phyloP scores from a whole-genome alignment of 139 green algal genomes.

The Chlamydomonas sp. region DNA sequence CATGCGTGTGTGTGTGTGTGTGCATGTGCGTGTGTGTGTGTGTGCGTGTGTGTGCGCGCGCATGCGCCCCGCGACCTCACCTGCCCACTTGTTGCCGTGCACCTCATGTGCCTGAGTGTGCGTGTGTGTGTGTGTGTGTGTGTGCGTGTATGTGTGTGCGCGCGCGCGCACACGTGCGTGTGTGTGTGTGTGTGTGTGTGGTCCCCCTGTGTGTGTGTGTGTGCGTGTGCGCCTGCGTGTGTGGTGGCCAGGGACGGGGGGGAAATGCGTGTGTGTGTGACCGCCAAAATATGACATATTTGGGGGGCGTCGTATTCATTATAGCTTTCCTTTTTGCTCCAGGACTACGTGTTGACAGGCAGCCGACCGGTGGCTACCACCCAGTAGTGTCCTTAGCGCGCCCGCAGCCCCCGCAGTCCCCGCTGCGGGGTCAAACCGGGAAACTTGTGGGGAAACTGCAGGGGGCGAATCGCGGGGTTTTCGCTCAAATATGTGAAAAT shows the following conservation, averaged over 20 bases:
- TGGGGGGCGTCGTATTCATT: not conserved
- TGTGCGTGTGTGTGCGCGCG: not conserved
- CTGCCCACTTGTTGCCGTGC: slow-evolving; percentile 44
- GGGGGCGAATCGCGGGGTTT: too few relatives aligned
- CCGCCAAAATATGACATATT: not conserved
- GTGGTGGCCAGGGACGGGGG: not conserved
- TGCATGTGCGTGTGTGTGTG: not conserved
- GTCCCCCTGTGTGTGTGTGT: not conserved
- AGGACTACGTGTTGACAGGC: too few relatives aligned
- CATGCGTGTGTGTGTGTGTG: not conserved
- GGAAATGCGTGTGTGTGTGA: not conserved
- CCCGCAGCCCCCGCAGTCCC: too few relatives aligned
- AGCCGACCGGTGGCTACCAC: too few relatives aligned
- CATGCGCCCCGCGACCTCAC: slow-evolving; percentile 8
- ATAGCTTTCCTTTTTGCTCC: too few relatives aligned
- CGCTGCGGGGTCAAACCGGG: too few relatives aligned
- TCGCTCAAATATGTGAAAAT: too few relatives aligned
- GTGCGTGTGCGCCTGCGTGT: too few relatives aligned
- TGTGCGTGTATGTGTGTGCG: not conserved
- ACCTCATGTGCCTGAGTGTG: slow-evolving; percentile 34
- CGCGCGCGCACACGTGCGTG: not conserved
- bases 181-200: not conserved
- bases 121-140: not conserved
- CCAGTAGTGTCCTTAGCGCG: too few relatives aligned
- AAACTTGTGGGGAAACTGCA: too few relatives aligned